These are phyloP conservation scores for Ceratocystis destructans DNA, from an alignment of 2,329 filamentous ascomycete genomes.

Conservation along the genomic window DNA sequence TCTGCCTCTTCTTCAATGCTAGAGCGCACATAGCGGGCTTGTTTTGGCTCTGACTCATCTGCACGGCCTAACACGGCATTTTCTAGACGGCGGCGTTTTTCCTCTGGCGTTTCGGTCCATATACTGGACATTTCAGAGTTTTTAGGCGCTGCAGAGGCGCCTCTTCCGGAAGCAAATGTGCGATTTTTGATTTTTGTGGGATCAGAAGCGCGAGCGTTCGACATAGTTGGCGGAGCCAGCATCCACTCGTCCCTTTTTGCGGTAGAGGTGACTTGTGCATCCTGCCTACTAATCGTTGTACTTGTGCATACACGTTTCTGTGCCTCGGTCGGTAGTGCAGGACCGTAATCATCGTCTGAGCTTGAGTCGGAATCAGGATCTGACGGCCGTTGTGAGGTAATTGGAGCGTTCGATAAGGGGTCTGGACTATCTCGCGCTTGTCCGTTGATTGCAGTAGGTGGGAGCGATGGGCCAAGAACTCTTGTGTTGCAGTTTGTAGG, in stretches of 20 bases:
- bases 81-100: constrained; percentile 68
- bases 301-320: constrained; percentile 37
- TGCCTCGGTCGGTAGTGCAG: constrained; percentile 42
- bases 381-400: background rate
- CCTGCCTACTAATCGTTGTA: constrained; percentile 25
- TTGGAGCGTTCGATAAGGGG: background rate
- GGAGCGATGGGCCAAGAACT: constrained; percentile 19
- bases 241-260: constrained; percentile 70
- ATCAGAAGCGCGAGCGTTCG: constrained; percentile 50
- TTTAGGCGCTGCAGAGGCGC: constrained; percentile 23
- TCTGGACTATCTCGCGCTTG: constrained; percentile 24
- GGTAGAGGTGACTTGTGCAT: constrained; percentile 24
- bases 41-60: constrained; percentile 27
- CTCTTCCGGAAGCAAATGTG: constrained; percentile 61
- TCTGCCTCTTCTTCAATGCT: constrained; percentile 41
- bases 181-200: constrained; percentile 71
- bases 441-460: constrained; percentile 27
- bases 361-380: constrained; percentile 25
- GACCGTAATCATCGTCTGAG: constrained; percentile 43
- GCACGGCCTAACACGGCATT: constrained; percentile 69
- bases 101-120: constrained; percentile 85
- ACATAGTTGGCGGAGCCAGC: constrained; percentile 51
- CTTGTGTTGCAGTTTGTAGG: constrained; percentile 22
- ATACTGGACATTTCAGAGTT: constrained; percentile 44
- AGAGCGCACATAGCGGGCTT: background rate